Evolutionary conservation across 169 alveolate genomes (phyloP), one percentile per base, ranked within the genome.

Genomic region (Pseudocohnilembus persalinus): DNA sequence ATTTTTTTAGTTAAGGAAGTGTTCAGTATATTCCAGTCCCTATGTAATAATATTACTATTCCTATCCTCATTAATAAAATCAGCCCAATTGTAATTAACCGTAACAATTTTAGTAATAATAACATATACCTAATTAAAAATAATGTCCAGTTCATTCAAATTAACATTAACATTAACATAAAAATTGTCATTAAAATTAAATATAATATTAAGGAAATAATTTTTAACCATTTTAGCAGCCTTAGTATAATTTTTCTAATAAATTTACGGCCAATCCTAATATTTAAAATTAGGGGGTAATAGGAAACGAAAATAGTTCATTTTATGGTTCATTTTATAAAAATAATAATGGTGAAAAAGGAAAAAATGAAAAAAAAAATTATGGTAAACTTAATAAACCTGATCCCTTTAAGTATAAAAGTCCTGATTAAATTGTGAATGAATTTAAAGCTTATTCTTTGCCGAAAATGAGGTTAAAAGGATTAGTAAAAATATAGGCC

Each of bases 391-490:
- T n/a, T n/a, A n/a, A n/a, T n/a, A n/a, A 49, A 49, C 68, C 68
- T 11, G 68, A 49, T 49, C 68, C 68, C 68, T 49, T 49, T 20
- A 79, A 79, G 29, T 34, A 63, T 49, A 86, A 86, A 68, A 80
- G 76, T 64, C 83, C 90, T 74, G 83, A 81, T 74, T 86, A 86
- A 75, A 74, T 86, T 31, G 83, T 86, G 0, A 86, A 86, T 86
- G 90, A 86, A 86, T 86, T 86, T 74, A 86, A 86, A 63, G 90
- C 90, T 28, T 80, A 86, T 29, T 80, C 87, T 1, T 34, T 86
- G 26, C 90, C 90, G 0, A 86, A 86, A 32, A 63, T 86, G 26
- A 75, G 90, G 72, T 74, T 86, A 1, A 86, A 80, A 79, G 74
- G 90, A 34, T 73, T 86, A 15, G 75, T 86, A 29, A 86, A 80